These are phyloP conservation scores for Amaranthus hypochondriacus DNA, from an alignment of 148 eudicot species.

Conservation along the genomic window DNA sequence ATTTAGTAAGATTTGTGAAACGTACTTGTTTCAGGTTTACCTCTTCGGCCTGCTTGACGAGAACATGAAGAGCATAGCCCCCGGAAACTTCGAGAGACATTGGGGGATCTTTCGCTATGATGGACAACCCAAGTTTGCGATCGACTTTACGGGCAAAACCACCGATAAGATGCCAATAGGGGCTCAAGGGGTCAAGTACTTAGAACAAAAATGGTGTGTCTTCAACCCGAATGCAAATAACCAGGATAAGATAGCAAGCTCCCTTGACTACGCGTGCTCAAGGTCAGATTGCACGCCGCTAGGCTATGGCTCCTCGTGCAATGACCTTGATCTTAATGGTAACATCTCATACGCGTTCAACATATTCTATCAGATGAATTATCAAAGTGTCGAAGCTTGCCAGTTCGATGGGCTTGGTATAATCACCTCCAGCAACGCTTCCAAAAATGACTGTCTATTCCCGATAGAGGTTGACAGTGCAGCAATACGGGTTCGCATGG, in stretches of 20 bases:
- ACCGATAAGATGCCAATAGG: slow-evolving; percentile 30
- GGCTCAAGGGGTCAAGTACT: slow-evolving; percentile 46
- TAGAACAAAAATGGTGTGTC: slow-evolving; percentile 52
- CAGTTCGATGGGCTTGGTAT: slow-evolving; percentile 53
- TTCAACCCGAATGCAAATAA: slow-evolving; percentile 21
- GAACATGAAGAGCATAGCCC: slow-evolving; percentile 51
- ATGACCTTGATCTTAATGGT: slow-evolving; percentile 14
- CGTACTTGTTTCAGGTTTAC: slow-evolving; percentile 24
- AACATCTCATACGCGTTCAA: slow-evolving; percentile 62
- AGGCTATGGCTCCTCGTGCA: slow-evolving; percentile 37
- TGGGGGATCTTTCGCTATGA: slow-evolving; percentile 60
- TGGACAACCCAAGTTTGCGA: slow-evolving; percentile 48
- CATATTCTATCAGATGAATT: slow-evolving; percentile 53
- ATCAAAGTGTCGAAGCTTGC: slow-evolving; percentile 55
- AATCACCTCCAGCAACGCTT: slow-evolving; percentile 28
- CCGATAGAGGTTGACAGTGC: slow-evolving; percentile 46
- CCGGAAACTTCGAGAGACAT: slow-evolving; percentile 52
- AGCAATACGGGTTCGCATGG: slow-evolving; percentile 20
- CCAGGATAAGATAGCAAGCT: not conserved
- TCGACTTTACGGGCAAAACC: slow-evolving; percentile 38
- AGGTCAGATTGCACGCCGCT: slow-evolving; percentile 47
- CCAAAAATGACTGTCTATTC: slow-evolving; percentile 35
- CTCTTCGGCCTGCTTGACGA: slow-evolving; percentile 52
- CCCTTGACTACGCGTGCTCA: slow-evolving; percentile 45
- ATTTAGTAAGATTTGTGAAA: too few relatives aligned